Base-by-base conservation (phyloP, 345 rosid genomes). In the Citrus maxima region DNA sequence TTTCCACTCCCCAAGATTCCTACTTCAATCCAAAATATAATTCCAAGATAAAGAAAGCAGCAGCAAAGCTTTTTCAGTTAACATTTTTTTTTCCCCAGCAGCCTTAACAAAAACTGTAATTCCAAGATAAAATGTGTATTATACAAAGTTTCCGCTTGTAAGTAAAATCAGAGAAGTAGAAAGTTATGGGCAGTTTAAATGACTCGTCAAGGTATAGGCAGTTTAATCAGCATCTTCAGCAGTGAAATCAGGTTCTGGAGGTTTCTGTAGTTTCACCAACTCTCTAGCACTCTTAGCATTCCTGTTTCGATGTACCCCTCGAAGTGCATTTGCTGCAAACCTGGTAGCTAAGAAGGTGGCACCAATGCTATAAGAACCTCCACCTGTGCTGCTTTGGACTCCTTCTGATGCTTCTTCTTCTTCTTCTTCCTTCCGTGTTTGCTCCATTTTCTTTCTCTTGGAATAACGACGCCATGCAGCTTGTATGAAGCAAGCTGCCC, bases 401-500 rank as follows among this genome's bases (percentile, higher is more conserved):
- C 84, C 85, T 27, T 74, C 86, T 2, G 87, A 77, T 5, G 80
- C 89, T 84, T 82, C 97, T 27, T 88, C 93, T 37, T 37, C 40
- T 56, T 89, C 90, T 64, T 93, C 95, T 76, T 93, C 96, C 85
- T 91, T 90, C 78, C 82, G 82, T 1, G 86, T 88, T 70, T 88
- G 91, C 83, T 96, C 99, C 87, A 91, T 81, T 40, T 14, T 88
- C 90, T 92, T 94, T 84, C 94, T 92, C 87, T 89, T 96, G 61
- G 89, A 83, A 68, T 91, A 88, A 7, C 99, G 87, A 27, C 98
- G 88, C 99, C 99, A 95, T 1, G 99, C 98, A 0, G 99, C 99
- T 84, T 93, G 99, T 77, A 95, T 92, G 62, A 93, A 95, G 74
- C 95, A 92, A 30, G 99, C 99, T 0, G 99, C 99, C 99, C 99